Base-by-base conservation (phyloP, 2,329 filamentous ascomycete species). In the Verticillium nonalfalfae region DNA sequence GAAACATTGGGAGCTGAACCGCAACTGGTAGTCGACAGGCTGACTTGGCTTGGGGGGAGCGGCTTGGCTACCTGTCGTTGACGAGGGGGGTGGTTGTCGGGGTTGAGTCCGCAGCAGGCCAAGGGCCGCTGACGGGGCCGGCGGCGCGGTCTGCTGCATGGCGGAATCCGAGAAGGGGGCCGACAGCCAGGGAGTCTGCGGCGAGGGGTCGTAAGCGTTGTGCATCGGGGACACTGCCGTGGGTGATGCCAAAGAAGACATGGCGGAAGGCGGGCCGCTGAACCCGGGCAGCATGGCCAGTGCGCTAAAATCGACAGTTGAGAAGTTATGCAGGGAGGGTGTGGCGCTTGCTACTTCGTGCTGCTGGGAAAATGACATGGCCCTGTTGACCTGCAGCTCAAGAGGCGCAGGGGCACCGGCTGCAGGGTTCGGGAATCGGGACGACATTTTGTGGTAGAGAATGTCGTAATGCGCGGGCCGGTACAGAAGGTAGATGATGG, bases 401-500 rank as follows among this genome's bases (percentile, higher is more conserved):
- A 74, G 64, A 1, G 74, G 71, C 11, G 69, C 64, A 58, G 70
- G 70, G 63, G 61, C 66, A 55, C 58, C 69, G 45, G 45, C 21
- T 62, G 59, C 70, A 63, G 66, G 60, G 38, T 21, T 50, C 9
- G 18, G 31, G 18, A 40, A 34, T 34, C 33, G 64, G 72, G 66
- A 61, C 68, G 58, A 62, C 64, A 56, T 78, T 71, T 86, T 88
- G 18, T 52, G 45, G 79, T 99, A 99, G 38, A 98, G 82, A 64
- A 99, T 88, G 74, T 98, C 95, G 74, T 98, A 99, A 75, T 98
- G 95, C 63, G 91, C 92, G 52, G 79, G 96, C 72, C 78, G 87
- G 83, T 78, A 93, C 70, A 81, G 82, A 63, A 83, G 77, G 67
- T 85, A 79, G 39, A 88, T 84, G 36, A 84, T 79, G 33, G 81